Evolutionary conservation across 2,329 filamentous ascomycete species (phyloP).

Genomic region (Claviceps sp.): DNA sequence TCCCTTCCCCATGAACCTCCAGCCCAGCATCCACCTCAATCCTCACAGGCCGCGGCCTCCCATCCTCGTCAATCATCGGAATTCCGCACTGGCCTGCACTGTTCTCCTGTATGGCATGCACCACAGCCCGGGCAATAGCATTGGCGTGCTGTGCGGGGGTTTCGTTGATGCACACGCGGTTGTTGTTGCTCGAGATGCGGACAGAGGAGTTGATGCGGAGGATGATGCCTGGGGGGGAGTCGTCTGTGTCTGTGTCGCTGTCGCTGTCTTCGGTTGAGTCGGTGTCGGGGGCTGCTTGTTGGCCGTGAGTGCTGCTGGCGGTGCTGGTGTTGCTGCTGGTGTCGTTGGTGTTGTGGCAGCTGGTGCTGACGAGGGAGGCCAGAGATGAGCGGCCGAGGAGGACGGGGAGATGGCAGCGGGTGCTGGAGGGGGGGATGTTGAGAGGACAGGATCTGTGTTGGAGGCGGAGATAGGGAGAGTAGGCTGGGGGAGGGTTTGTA

Average conservation of each 20-base stretch:
- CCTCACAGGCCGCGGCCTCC: conserved; percentile 26
- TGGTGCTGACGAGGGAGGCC: not conserved
- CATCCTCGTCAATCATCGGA: conserved; percentile 33
- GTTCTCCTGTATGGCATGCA: conserved; percentile 29
- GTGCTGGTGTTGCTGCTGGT: not conserved
- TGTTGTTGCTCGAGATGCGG: conserved; percentile 32
- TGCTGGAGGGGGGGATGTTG: not conserved
- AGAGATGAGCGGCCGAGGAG: not conserved
- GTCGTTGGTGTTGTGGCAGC: not conserved
- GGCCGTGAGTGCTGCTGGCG: not conserved
- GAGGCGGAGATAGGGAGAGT: conserved; percentile 13
- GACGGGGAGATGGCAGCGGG: not conserved
- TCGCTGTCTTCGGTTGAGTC: not conserved
- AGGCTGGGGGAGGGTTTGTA: conserved; percentile 17
- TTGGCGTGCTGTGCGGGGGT: conserved; percentile 27
- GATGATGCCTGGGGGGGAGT: conserved; percentile 23
- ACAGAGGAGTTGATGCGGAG: conserved; percentile 36
- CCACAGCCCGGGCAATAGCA: conserved; percentile 30
- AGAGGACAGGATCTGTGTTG: not conserved
- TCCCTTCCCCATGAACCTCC: conserved; percentile 28
- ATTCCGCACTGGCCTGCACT: conserved; percentile 25
- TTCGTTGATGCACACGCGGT: conserved; percentile 30
- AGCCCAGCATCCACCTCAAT: conserved; percentile 33
- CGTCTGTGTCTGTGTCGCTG: not conserved
- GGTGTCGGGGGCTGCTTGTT: not conserved